Evolutionary conservation across 2,329 filamentous ascomycete species (phyloP), one percentile per base, ranked within the genome.

Genomic region (Thelonectria rubi): DNA sequence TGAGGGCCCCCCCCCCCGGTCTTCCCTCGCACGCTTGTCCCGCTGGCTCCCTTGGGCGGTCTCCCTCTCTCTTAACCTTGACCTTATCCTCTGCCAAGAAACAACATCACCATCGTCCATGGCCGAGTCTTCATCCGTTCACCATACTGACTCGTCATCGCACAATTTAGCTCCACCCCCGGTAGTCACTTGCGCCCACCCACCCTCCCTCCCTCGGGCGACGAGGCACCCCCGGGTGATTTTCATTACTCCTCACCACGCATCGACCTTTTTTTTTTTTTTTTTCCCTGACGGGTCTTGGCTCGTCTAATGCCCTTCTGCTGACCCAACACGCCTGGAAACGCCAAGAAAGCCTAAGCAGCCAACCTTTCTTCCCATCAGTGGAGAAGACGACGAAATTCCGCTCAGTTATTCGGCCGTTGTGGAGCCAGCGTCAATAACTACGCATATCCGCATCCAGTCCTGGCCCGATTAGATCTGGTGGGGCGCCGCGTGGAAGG

Each of bases 391-490:
- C 66, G 68, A 62, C 63, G 43, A 55, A 71, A 72, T 72, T 72
- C 69, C 69, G 69, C 69, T 62, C 64, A 69, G 56, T 15, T 14
- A 58, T 54, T 67, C 56, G 66, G 64, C 64, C 65, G 57, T 63
- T 69, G 69, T 72, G 69, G 69, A 72, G 67, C 64, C 47, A 58
- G 60, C 62, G 59, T 64, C 55, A 60, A 58, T 55, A 65, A 67
- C 57, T 62, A 68, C 67, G 60, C 65, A 67, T 59, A 50, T 63
- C 62, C 63, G 63, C 63, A 55, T 53, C 60, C 66, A 61, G 62
- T 62, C 65, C 62, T 66, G 68, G 65, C 59, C 62, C 65, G 69
- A 68, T 69, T 69, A 71, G 67, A 72, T 72, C 68, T 69, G 60
- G 69, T 72, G 69, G 68, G 67, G 65, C 67, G 60, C 65, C 55